Percentiles rank a stretch among this genome's conserved stretches.
These are phyloP conservation scores for Myxozyma neglecta DNA, from an alignment of 805 yeast species.

Conservation along the genomic window DNA sequence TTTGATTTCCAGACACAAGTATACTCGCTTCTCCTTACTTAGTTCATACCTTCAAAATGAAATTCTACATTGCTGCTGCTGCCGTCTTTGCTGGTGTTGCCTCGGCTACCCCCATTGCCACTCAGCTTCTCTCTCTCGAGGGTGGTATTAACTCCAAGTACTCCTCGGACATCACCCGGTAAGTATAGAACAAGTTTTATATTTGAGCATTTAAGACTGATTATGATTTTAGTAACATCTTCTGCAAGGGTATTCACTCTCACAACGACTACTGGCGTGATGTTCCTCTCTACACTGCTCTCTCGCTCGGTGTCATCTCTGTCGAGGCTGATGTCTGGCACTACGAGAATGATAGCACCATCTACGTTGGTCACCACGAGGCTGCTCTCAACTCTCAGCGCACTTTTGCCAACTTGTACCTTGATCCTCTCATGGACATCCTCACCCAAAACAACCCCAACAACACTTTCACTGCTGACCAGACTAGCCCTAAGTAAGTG, in stretches of 20 bases:
- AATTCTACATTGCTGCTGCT: slow-evolving; percentile 3
- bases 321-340: slow-evolving; percentile 60
- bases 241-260: slow-evolving; percentile 51
- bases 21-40: not conserved
- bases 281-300: slow-evolving; percentile 51
- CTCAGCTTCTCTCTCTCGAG: slow-evolving; percentile 10
- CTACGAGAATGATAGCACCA: slow-evolving; percentile 41
- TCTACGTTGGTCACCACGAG: slow-evolving; percentile 59
- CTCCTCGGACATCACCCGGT: slow-evolving; percentile 29
- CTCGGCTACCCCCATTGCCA: slow-evolving; percentile 21
- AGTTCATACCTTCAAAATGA: slow-evolving; percentile 7
- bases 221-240: slow-evolving; percentile 28
- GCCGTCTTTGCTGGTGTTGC: slow-evolving; percentile 20
- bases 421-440: slow-evolving; percentile 53
- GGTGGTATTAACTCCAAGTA: slow-evolving; percentile 20
- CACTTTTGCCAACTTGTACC: slow-evolving; percentile 53
- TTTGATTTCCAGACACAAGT: not conserved
- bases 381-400: slow-evolving; percentile 47
- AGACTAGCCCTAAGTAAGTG: slow-evolving; percentile 22
- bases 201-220: not conserved
- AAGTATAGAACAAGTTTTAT: not conserved
- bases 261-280: slow-evolving; percentile 57
- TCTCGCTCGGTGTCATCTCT: slow-evolving; percentile 49
- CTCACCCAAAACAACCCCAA: slow-evolving; percentile 50
- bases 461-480: slow-evolving; percentile 27